Conservation (phyloP, 257 asterid species). For the Leonotis leonurus region DNA sequence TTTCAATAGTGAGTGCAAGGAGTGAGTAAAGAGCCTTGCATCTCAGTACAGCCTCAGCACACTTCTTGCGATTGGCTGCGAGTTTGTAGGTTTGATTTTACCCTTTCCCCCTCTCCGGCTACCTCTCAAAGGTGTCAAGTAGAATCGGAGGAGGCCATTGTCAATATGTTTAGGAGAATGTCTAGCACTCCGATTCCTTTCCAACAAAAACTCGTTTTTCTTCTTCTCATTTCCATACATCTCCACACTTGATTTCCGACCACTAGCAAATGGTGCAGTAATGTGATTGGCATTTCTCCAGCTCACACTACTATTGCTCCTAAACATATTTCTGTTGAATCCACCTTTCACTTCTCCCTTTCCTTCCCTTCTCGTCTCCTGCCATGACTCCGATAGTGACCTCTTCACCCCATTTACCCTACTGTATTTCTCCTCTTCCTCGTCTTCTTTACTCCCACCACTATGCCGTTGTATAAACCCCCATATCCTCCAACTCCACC, state of each 20-base stretch:
- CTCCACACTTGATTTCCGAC: constrained; percentile 46
- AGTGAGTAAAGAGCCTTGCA: constrained; percentile 27
- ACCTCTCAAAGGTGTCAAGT: constrained; percentile 70
- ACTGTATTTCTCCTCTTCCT: constrained; percentile 42
- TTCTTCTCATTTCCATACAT: constrained; percentile 49
- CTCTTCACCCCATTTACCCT: constrained; percentile 65
- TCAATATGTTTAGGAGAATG: constrained; percentile 63
- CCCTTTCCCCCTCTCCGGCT: constrained; percentile 58
- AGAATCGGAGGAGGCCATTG: constrained; percentile 72
- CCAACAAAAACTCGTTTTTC: constrained; percentile 59
- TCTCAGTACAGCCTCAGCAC: constrained; percentile 57
- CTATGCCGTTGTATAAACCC: constrained; percentile 49
- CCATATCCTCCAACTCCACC: constrained; percentile 71
- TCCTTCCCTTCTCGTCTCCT: constrained; percentile 38
- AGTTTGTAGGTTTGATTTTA: constrained; percentile 46
- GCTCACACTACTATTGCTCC: constrained; percentile 82
- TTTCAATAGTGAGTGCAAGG: constrained; percentile 14
- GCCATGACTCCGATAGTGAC: constrained; percentile 65
- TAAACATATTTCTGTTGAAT: constrained; percentile 34
- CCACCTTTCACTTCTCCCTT: constrained; percentile 34
- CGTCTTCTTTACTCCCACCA: constrained; percentile 43
- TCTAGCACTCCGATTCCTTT: constrained; percentile 73
- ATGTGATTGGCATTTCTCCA: constrained; percentile 47
- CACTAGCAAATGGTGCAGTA: constrained; percentile 51
- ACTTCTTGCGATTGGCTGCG: constrained; percentile 59